Conservation (phyloP, 2,329 filamentous ascomycete species). For the Aureobasidium melanogenum region DNA sequence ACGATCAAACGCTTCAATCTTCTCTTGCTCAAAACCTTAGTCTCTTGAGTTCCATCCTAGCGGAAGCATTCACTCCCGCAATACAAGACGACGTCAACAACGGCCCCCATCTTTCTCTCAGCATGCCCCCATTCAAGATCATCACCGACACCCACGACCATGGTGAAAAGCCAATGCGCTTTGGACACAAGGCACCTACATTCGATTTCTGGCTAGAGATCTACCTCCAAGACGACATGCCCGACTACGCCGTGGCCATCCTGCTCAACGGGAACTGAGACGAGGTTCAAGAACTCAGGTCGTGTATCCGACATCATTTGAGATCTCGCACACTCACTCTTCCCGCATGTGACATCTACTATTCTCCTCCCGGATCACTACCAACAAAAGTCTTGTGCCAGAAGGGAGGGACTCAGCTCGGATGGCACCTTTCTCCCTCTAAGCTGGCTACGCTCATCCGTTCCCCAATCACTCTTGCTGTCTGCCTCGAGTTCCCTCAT, state of each 20-base stretch:
- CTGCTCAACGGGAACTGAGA: background rate
- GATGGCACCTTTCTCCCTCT: background rate
- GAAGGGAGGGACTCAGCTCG: background rate
- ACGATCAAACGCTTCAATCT: no score
- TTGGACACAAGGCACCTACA: background rate
- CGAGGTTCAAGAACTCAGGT: background rate
- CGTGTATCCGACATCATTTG: background rate
- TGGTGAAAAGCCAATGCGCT: background rate
- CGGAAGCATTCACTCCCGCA: no score
- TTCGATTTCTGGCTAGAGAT: background rate
- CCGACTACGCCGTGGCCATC: background rate
- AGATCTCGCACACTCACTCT: background rate
- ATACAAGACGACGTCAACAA: background rate
- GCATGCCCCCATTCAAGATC: background rate
- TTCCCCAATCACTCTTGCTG: background rate
- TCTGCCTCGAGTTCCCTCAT: background rate
- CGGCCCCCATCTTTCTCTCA: background rate
- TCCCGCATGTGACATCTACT: background rate
- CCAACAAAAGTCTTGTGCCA: background rate
- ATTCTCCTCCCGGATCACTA: background rate
- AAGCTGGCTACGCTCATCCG: background rate
- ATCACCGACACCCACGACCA: background rate
- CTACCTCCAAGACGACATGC: background rate
- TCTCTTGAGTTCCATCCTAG: no score
- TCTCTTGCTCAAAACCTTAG: no score